Base-by-base conservation (phyloP, 345 rosid genomes). In the Euphorbia lathyris region DNA sequence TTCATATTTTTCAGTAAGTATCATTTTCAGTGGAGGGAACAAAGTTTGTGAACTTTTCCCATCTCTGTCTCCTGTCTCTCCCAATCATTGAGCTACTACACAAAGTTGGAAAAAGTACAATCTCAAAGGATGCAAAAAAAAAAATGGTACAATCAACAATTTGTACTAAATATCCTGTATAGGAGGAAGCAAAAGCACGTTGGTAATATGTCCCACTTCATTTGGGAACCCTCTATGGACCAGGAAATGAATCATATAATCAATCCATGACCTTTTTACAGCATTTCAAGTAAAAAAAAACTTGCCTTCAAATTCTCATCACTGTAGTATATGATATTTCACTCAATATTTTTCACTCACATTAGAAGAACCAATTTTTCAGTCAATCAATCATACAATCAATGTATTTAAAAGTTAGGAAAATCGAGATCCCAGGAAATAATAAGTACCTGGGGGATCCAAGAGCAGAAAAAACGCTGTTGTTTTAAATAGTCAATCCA, bases 381-480 rank as follows among this genome's bases (percentile, higher is more conserved):
- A n/a, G n/a, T 59, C n/a, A 7, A 34, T 34, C 71, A 71, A 67
- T 55, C 63, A 61, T 76, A 57, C 70, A 64, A 45, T 69, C 78
- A 58, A 38, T 50, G 59, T n/a, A 16, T 45, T 72, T 58, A 58
- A 30, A 56, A 52, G 14, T 61, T 50, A 42, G 57, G 45, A 63
- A 40, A 40, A 63, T 53, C 34, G 74, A 52, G 30, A 62, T 40
- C 20, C 71, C 40, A 67, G 71, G 17, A 30, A 56, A 51, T 52
- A 58, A 19, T 66, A 74, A 56, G 68, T 68, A 74, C 79, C 79
- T 73, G 30, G 74, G 42, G 55, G 75, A 19, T 56, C 67, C 67
- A 57, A 72, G 58, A 64, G 67, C 63, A 58, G 29, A 57, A 70
- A 34, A 38, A 67, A 57, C 58, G 63, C 59, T 50, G 62, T 65